Conservation (phyloP, 2,329 filamentous ascomycete species). For the Neodidymelliopsis sp. region DNA sequence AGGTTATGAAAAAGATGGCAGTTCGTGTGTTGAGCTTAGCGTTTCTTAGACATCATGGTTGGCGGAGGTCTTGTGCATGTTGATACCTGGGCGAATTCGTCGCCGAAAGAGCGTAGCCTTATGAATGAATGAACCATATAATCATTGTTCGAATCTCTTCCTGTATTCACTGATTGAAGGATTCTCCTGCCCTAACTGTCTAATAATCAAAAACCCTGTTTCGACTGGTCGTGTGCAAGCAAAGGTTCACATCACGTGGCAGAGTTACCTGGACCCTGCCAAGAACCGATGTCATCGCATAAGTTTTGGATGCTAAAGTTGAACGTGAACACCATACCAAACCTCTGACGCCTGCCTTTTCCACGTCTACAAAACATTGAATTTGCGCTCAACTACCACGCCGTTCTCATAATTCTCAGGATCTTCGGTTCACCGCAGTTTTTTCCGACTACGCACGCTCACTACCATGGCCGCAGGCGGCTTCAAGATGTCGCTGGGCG, state of each 20-base stretch:
- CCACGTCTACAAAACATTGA: too few relatives aligned
- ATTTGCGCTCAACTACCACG: too few relatives aligned
- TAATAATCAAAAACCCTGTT: too few relatives aligned
- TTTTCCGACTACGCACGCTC: not conserved
- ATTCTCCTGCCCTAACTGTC: too few relatives aligned
- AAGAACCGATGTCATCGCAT: conserved; percentile 15
- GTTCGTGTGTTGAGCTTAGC: conserved; percentile 1
- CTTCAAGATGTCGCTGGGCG: conserved; percentile 47
- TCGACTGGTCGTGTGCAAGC: too few relatives aligned
- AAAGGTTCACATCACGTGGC: conserved; percentile 5
- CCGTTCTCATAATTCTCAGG: too few relatives aligned
- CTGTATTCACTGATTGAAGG: not conserved
- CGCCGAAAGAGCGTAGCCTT: conserved; percentile 9
- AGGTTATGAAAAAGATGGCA: not conserved
- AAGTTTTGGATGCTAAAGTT: too few relatives aligned
- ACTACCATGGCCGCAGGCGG: conserved; percentile 47
- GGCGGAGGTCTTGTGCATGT: conserved; percentile 8
- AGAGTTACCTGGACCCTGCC: conserved; percentile 15
- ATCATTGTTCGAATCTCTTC: too few relatives aligned
- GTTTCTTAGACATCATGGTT: conserved; percentile 6
- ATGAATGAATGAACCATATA: conserved; percentile 11
- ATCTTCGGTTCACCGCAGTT: too few relatives aligned
- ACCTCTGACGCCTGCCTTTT: too few relatives aligned
- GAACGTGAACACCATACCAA: too few relatives aligned
- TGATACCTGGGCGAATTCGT: conserved; percentile 6